Evolutionary conservation across 345 rosid species (phyloP).

Genomic region (Anastatica hierochuntica): DNA sequence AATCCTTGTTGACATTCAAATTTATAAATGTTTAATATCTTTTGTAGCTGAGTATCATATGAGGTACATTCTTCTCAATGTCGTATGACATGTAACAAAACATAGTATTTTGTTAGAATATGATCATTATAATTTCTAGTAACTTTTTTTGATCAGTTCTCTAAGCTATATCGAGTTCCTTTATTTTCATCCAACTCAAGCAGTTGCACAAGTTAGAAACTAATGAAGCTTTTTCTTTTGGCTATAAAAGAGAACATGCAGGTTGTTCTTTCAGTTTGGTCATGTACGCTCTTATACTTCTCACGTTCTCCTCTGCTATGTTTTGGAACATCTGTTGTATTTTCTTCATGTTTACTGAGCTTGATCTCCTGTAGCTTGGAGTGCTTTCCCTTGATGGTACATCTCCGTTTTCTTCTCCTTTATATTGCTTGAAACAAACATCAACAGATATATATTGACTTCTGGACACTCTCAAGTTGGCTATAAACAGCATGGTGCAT

Average conservation of each 20-base stretch:
- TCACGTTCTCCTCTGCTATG: constrained; percentile 98
- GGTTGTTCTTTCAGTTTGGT: constrained; percentile 77
- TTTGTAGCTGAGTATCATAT: background rate
- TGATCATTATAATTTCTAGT: too few relatives aligned
- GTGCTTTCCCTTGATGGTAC: constrained; percentile 69
- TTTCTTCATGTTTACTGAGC: constrained; percentile 93
- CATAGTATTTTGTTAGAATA: too few relatives aligned
- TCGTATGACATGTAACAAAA: too few relatives aligned
- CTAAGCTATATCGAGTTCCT: constrained; percentile 63
- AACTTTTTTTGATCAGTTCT: too few relatives aligned
- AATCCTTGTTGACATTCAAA: too few relatives aligned
- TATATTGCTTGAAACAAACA: too few relatives aligned
- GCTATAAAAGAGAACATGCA: background rate
- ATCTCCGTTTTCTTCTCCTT: constrained; percentile 75
- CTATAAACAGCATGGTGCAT: background rate
- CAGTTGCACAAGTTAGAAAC: constrained; percentile 36
- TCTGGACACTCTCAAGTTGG: too few relatives aligned
- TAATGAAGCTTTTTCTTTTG: background rate
- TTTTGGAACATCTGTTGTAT: constrained; percentile 97
- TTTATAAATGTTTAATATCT: too few relatives aligned
- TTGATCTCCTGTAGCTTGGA: constrained; percentile 61
- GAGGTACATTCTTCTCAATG: constrained; percentile 38
- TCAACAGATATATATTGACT: too few relatives aligned
- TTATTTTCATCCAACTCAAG: constrained; percentile 96
- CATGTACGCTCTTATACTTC: constrained; percentile 86